Evolutionary conservation across 2,329 filamentous ascomycete genomes (phyloP).

Genomic region (Magnaporthiopsis incrustans): DNA sequence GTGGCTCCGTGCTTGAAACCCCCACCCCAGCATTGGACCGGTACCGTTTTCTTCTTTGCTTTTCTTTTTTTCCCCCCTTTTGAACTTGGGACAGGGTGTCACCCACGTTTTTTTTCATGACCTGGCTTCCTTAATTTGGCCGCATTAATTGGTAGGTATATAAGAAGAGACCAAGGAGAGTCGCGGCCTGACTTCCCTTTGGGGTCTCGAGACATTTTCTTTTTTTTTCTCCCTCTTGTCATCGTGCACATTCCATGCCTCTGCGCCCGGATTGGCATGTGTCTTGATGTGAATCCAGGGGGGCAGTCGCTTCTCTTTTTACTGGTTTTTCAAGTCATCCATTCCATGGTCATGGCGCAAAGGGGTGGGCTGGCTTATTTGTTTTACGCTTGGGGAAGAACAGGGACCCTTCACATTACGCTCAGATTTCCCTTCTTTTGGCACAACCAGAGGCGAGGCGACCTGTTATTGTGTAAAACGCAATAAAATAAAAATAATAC

Average conservation of each 20-base stretch:
- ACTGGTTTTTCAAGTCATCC: background rate
- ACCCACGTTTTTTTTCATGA: background rate
- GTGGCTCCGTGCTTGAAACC: background rate
- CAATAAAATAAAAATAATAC: no score
- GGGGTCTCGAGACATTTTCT: background rate
- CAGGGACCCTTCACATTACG: background rate
- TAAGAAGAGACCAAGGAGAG: no score
- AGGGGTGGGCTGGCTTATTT: background rate
- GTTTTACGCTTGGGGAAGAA: background rate
- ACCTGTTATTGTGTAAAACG: background rate
- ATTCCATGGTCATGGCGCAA: background rate
- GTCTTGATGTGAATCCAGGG: background rate
- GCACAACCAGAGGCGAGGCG: background rate
- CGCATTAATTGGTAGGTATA: background rate
- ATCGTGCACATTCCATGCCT: background rate
- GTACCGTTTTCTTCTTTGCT: background rate
- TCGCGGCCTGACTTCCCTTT: background rate
- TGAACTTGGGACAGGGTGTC: background rate
- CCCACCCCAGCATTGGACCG: background rate
- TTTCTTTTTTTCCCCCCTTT: no score
- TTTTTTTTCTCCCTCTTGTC: background rate
- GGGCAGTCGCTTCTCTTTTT: background rate
- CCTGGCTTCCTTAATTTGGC: background rate
- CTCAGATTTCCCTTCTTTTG: background rate
- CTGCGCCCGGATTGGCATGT: background rate